Evolutionary conservation across 75 land plant genomes (phyloP).

Genomic region (Selaginella tamariscina): DNA sequence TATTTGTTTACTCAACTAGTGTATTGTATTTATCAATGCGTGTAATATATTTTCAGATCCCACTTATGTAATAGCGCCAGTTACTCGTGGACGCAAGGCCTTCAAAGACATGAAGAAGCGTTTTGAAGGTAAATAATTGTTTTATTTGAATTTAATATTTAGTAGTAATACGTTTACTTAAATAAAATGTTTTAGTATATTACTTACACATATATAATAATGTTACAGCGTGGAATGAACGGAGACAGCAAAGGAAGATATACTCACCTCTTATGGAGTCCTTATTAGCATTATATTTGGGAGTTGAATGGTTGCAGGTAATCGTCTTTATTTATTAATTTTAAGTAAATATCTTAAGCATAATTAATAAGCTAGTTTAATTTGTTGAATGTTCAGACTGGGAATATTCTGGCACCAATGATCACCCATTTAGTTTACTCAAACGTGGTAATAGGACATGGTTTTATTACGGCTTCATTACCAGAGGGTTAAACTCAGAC

Average conservation of each 20-base stretch:
- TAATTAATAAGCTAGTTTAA: not conserved
- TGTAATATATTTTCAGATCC: slow-evolving; percentile 47
- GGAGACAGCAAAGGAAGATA: slow-evolving; percentile 73
- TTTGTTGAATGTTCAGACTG: slow-evolving; percentile 30
- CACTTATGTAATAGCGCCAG: slow-evolving; percentile 77
- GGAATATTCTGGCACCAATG: slow-evolving; percentile 81
- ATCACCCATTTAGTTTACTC: slow-evolving; percentile 86
- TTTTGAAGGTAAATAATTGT: slow-evolving; percentile 74
- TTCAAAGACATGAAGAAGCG: slow-evolving; percentile 62
- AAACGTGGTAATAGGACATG: slow-evolving; percentile 64
- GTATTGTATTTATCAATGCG: no score
- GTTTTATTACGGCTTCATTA: slow-evolving; percentile 72
- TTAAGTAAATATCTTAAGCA: no score
- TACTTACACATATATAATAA: no score
- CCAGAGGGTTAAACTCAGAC: slow-evolving; percentile 55
- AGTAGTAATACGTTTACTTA: no score
- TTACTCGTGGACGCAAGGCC: slow-evolving; percentile 31
- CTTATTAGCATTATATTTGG: slow-evolving; percentile 69
- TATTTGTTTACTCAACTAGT: not conserved
- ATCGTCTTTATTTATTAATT: no score
- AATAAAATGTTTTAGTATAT: no score
- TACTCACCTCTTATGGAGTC: slow-evolving; percentile 92
- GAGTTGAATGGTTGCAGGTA: slow-evolving; percentile 95
- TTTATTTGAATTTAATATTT: no score
- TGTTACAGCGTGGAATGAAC: slow-evolving; percentile 88